phyloP scores from a whole-genome alignment of 805 yeast genomes.

The Ogataea minuta region DNA sequence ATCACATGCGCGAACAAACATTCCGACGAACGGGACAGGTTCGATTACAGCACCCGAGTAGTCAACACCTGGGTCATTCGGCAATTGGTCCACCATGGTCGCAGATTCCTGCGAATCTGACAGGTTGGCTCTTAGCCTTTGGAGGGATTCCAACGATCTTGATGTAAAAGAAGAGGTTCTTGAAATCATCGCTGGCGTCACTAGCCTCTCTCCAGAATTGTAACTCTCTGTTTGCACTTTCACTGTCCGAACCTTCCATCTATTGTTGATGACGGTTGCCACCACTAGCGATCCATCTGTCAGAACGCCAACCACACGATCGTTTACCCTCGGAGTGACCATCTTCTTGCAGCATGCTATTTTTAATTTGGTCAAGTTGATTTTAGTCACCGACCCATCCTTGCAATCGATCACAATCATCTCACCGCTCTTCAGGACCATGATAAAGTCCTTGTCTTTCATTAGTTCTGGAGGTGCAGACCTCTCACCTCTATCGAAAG shows the following conservation, averaged over 20 bases:
- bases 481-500: constrained; percentile 29
- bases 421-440: constrained; percentile 52
- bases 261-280: constrained; percentile 62
- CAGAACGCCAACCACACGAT: constrained; percentile 59
- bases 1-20: constrained; percentile 61
- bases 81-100: constrained; percentile 4
- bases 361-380: constrained; percentile 31
- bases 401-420: constrained; percentile 48
- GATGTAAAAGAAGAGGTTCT: constrained; percentile 24
- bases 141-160: constrained; percentile 19
- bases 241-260: constrained; percentile 60
- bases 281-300: constrained; percentile 52
- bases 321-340: constrained; percentile 71
- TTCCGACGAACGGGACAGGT: constrained; percentile 68
- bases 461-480: constrained; percentile 29
- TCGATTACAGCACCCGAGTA: constrained; percentile 38
- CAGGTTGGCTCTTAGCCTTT: constrained; percentile 12
- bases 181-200: constrained; percentile 39
- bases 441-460: constrained; percentile 45
- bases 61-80: constrained; percentile 7
- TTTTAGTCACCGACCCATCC: constrained; percentile 42
- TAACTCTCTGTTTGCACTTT: constrained; percentile 45
- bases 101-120: constrained; percentile 15
- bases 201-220: constrained; percentile 40
- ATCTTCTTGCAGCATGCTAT: constrained; percentile 56